Percentiles rank a stretch among this genome's conserved stretches.
Evolutionary conservation across 2,329 filamentous ascomycete species (phyloP).

Genomic region (Penicillium vulpinum): DNA sequence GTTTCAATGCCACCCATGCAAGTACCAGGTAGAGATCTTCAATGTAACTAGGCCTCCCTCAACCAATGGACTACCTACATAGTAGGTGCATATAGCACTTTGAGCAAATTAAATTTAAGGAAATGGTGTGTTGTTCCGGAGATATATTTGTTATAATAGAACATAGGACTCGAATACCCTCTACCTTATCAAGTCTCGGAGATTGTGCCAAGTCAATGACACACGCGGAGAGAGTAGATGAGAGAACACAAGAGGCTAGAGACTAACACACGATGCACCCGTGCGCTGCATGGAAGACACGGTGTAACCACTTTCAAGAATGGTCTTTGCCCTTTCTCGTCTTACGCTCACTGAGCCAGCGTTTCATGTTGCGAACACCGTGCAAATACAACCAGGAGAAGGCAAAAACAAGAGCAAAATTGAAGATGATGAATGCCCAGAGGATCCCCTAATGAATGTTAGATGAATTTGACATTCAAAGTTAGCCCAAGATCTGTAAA

Average conservation of each 20-base stretch:
- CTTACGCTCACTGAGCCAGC: slow-evolving; percentile 34
- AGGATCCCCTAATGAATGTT: slow-evolving; percentile 54
- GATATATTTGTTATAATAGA: neutral
- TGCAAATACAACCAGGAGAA: slow-evolving; percentile 58
- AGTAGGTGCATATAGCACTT: neutral
- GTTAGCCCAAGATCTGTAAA: slow-evolving; percentile 9
- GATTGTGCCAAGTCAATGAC: neutral
- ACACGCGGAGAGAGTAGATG: neutral
- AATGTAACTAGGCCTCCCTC: neutral
- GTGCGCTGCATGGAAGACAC: neutral
- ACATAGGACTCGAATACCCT: neutral
- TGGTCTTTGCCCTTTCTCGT: slow-evolving; percentile 19
- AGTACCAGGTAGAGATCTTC: neutral
- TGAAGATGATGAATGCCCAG: slow-evolving; percentile 64
- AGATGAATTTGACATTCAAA: neutral
- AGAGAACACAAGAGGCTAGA: neutral
- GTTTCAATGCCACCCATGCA: slow-evolving; percentile 1
- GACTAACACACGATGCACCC: neutral
- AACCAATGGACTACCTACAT: neutral
- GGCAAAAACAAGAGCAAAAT: slow-evolving; percentile 57
- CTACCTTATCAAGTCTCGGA: neutral
- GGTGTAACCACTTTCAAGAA: neutral
- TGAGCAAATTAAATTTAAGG: neutral
- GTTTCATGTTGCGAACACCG: slow-evolving; percentile 33
- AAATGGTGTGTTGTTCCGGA: neutral